Evolutionary conservation across 202 grass and related monocot genomes (phyloP), one percentile per base, ranked within the genome.

Genomic region (Brachypodium distachyon): DNA sequence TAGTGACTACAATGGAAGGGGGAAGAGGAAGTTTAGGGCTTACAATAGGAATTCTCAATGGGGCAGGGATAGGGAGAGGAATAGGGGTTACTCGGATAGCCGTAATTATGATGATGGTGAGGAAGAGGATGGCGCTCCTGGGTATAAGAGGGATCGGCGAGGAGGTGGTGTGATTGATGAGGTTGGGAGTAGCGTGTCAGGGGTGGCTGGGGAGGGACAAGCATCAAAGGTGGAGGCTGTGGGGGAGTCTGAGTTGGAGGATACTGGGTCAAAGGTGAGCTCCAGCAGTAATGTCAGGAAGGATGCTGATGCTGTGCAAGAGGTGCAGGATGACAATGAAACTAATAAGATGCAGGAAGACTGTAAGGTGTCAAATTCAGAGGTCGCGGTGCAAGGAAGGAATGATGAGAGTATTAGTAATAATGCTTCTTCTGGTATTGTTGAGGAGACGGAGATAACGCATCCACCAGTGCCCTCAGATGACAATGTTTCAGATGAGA

Each of bases 191-290:
- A 85, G 96, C 7, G 19, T 97, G 29, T 97, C 90, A 0, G 88
- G 85, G 11, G 73, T 85, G 38, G 90, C 86, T 32, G 77, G 73
- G 61, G 85, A 93, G 50, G 80, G 91, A 3, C 69, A 77, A 32
- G 74, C 78, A 23, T 87, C 77, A 1, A 96, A 93, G 85, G 63
- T 18, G 3, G 96, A 99, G 54, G 74, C 29, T 19, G 70, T 73
- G 17, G 87, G 89, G 62, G 96, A 99, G 75, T 96, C 85, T 0
- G 95, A 98, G 39, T 60, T 92, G 28, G 90, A 99, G 60, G 96
- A 99, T 81, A 78, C 89, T 18, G 92, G 90, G 38, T 99, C 96
- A 14, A 96, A 96, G 76, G 85, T 87, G 57, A 89, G 90, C 69
- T 90, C 87, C 69, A 85, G 46, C 60, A 77, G 72, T 43, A 81